phyloP scores from a whole-genome alignment of 805 yeast species.

The Myxozyma monticola region DNA sequence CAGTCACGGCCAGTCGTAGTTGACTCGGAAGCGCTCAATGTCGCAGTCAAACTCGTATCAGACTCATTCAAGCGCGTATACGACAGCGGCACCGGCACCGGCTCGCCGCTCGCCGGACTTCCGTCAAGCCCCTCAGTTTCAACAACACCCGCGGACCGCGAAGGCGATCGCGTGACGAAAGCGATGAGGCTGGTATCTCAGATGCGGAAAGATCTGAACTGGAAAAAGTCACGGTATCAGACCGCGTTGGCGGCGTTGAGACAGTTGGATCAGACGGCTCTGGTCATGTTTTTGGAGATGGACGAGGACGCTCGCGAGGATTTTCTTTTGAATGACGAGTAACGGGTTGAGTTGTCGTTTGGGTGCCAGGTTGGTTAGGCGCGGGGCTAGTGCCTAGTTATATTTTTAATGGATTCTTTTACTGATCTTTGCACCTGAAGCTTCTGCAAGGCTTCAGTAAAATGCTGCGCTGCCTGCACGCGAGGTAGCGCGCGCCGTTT shows the following conservation, averaged over 20 bases:
- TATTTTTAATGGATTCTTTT: too few species aligned
- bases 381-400: too few species aligned
- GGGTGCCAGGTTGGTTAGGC: too few species aligned
- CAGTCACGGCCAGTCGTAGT: slow-evolving; percentile 1
- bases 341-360: too few species aligned
- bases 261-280: slow-evolving; percentile 15
- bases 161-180: slow-evolving; percentile 4
- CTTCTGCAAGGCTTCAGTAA: too few species aligned
- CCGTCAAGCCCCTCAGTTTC: not conserved
- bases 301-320: slow-evolving; percentile 26
- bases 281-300: slow-evolving; percentile 25
- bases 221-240: slow-evolving; percentile 18
- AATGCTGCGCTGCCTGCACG: too few species aligned
- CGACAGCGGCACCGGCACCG: not conserved
- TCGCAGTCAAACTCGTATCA: slow-evolving; percentile 11
- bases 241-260: slow-evolving; percentile 11
- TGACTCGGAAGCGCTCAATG: slow-evolving; percentile 8
- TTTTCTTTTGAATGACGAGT: slow-evolving; percentile 7
- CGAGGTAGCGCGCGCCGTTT: too few species aligned
- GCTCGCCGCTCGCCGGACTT: not conserved
- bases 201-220: slow-evolving; percentile 17
- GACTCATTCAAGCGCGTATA: slow-evolving; percentile 10
- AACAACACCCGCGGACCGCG: slow-evolving; percentile 1
- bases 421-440: too few species aligned
- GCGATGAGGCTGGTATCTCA: slow-evolving; percentile 15